phyloP scores from a whole-genome alignment of 495 filamentous ascomycete species.

The Daldinia vernicosa region DNA sequence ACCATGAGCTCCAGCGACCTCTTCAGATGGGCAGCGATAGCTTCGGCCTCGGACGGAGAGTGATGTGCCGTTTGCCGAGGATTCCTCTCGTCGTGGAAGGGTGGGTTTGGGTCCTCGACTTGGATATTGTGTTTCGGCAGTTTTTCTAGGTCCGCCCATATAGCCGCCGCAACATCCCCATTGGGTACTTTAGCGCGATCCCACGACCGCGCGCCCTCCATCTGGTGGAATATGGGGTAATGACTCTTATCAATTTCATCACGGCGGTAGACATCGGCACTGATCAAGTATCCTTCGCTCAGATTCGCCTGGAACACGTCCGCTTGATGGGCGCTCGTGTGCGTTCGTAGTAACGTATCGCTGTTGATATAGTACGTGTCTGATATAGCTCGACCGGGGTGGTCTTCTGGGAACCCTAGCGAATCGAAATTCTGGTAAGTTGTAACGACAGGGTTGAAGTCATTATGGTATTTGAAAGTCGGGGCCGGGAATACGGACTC shows the following conservation, averaged over 20 bases:
- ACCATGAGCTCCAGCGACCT: conserved; percentile 88
- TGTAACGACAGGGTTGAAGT: conserved; percentile 84
- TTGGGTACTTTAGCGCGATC: conserved; percentile 68
- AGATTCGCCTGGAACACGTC: conserved; percentile 80
- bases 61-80: conserved; percentile 80
- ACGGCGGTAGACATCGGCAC: conserved; percentile 94
- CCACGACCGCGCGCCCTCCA: conserved; percentile 95
- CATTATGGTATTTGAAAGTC: conserved; percentile 77
- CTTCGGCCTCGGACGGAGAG: conserved; percentile 77
- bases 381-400: conserved; percentile 84
- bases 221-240: conserved; percentile 98
- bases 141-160: conserved; percentile 69
- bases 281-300: conserved; percentile 84
- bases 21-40: conserved; percentile 87
- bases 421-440: conserved; percentile 94
- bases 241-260: conserved; percentile 95
- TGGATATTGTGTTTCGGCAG: conserved; percentile 76
- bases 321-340: conserved; percentile 92
- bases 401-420: conserved; percentile 87
- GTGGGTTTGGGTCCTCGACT: conserved; percentile 87
- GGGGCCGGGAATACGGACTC: conserved; percentile 84
- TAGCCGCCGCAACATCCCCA: conserved; percentile 68
- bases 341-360: conserved; percentile 85
- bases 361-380: conserved; percentile 97
- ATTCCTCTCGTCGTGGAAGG: conserved; percentile 80